Base-by-base conservation (phyloP, 2,329 filamentous ascomycete species). In the Chaetomiaceae sp. region DNA sequence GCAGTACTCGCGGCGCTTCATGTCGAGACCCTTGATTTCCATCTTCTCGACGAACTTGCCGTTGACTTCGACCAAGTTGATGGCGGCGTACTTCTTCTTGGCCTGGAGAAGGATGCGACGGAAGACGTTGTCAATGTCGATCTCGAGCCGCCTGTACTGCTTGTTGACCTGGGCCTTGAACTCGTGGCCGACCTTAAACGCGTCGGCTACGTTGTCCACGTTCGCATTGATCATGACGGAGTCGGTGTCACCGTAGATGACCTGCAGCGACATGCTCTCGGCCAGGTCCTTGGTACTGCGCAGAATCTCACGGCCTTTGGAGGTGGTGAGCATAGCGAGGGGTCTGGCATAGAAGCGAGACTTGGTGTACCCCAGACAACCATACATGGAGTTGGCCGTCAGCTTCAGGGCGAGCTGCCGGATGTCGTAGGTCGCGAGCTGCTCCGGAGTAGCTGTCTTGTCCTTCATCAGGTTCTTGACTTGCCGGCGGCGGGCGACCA, bases 161-260 rank as follows among this genome's bases (percentile, higher is more conserved):
- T 96, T 89, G 65, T 99, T 99, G 70, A 99, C 93, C 20, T 89
- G 82, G 62, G 83, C 86, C 72, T 96, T 97, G 77, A 99, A 97
- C 56, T 97, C 89, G 39, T 89, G 85, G 51, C 93, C 95, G 45
- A 99, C 87, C 65, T 87, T 91, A 61, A 96, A 74, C 2, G 93
- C 93, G 62, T 95, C 90, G 27, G 87, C 83, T 25, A 97, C 87
- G 59, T 87, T 95, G 69, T 96, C 89, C 49, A 93, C 90, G 64
- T 97, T 97, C 57, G 93, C 95, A 65, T 99, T 99, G 75, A 99
- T 97, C 93, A 99, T 99, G 71, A 99, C 93, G 8, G 93, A 99
- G 70, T 99, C 93, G 12, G 93, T 99, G 70, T 99, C 93, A 73
- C 93, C 93, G 62, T 99, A 99, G 57, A 99, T 97, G 67, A 99